Conservation (phyloP, 306 rosid genomes). For the Glycine tomentella region DNA sequence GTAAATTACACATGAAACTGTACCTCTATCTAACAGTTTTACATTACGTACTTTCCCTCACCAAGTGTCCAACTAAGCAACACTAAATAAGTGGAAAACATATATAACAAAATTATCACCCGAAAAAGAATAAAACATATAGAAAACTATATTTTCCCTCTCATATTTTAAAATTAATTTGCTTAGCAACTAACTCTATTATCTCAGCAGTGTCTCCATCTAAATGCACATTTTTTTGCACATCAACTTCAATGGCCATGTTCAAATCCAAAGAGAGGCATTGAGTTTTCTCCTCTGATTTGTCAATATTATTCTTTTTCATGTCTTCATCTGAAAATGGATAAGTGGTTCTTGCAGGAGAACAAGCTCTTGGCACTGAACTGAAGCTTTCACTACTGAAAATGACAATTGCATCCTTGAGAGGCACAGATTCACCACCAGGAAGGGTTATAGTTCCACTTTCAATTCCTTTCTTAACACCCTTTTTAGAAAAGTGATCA, state of each 20-base stretch:
- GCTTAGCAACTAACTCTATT: conserved; percentile 61
- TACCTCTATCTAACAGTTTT: background rate
- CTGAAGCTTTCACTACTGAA: conserved; percentile 53
- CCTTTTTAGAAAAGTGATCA: conserved; percentile 60
- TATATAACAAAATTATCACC: conserved; percentile 36
- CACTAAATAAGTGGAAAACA: conserved; percentile 14
- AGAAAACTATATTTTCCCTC: conserved; percentile 8
- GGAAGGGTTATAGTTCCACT: conserved; percentile 59
- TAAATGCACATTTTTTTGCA: background rate
- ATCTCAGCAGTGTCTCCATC: conserved; percentile 42
- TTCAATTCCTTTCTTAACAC: conserved; percentile 58
- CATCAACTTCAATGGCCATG: conserved; percentile 55
- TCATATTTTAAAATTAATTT: conserved; percentile 48
- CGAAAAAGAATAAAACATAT: background rate
- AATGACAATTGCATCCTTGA: conserved; percentile 69
- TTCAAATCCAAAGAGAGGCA: conserved; percentile 64
- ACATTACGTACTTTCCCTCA: background rate
- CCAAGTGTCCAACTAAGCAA: too few relatives aligned
- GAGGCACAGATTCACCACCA: conserved; percentile 55
- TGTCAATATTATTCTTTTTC: conserved; percentile 30
- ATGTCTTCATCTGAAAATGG: conserved; percentile 29
- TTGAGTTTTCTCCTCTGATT: conserved; percentile 31
- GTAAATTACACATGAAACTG: conserved; percentile 12
- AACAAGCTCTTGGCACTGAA: conserved; percentile 30
- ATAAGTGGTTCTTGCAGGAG: conserved; percentile 33